Evolutionary conservation across 345 rosid genomes (phyloP).

Genomic region (Clausena lansium): DNA sequence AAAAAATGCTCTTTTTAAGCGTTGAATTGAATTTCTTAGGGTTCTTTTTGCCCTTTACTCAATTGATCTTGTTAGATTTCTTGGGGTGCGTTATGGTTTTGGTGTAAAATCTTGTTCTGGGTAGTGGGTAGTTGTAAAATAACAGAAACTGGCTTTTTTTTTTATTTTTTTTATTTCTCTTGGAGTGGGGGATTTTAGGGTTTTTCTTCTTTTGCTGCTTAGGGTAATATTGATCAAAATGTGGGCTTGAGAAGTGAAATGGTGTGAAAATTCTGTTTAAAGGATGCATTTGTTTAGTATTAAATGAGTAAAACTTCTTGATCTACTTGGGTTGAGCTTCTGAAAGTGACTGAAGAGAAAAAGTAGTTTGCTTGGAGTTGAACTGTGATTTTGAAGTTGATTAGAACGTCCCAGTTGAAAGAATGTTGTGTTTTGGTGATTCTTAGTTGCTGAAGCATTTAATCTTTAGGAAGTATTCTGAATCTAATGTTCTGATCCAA

Average conservation of each 20-base stretch:
- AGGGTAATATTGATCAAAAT: not conserved
- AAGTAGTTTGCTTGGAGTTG: slow-evolving; percentile 6
- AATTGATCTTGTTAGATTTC: not conserved
- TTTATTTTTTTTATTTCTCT: not conserved
- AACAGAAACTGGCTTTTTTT: not conserved
- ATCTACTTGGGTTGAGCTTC: slow-evolving; percentile 2
- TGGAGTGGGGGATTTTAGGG: not conserved
- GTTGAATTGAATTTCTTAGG: not conserved
- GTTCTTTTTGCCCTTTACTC: not conserved
- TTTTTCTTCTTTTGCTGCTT: not conserved
- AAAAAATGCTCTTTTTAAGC: not conserved
- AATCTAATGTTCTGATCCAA: not conserved
- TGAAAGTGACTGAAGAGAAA: not conserved
- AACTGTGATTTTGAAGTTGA: slow-evolving; percentile 12
- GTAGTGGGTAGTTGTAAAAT: slow-evolving; percentile 2
- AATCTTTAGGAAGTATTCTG: slow-evolving; percentile 20
- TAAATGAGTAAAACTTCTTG: too few species aligned
- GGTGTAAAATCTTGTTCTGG: slow-evolving; percentile 9
- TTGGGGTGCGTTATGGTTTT: not conserved
- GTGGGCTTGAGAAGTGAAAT: not conserved
- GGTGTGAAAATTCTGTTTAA: not conserved
- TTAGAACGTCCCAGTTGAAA: not conserved
- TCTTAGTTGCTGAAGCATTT: slow-evolving; percentile 17
- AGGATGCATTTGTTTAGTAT: not conserved
- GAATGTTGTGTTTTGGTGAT: not conserved